Conservation (phyloP, 306 rosid genomes). For the Cucurbita argyrosperma region DNA sequence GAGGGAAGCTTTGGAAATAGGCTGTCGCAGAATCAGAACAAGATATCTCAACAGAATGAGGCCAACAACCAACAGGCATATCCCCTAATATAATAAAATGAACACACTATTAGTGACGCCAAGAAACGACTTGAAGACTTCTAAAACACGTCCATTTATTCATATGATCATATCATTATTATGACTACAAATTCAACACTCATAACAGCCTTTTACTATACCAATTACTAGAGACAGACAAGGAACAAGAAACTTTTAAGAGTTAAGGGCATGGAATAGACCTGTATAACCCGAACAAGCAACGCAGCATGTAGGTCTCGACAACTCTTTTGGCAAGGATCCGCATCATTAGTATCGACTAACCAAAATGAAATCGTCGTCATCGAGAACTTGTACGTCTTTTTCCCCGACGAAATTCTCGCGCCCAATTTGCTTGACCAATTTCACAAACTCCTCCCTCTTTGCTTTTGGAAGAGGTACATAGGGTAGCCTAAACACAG, state of each 20-base stretch:
- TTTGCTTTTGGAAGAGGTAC: constrained; percentile 69
- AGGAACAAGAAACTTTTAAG: not conserved
- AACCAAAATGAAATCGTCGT: constrained; percentile 45
- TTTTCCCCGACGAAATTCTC: constrained; percentile 70
- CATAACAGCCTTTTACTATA: not conserved
- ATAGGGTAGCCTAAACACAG: constrained; percentile 86
- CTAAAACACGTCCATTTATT: not conserved
- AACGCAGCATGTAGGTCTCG: not conserved
- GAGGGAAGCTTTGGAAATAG: not conserved
- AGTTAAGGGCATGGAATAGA: not conserved
- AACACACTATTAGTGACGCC: not conserved
- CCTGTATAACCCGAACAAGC: not conserved
- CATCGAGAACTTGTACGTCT: constrained; percentile 58
- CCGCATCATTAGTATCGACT: constrained; percentile 31
- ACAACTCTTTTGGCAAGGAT: not conserved
- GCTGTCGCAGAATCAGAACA: not conserved
- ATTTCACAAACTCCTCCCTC: constrained; percentile 52
- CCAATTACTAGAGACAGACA: not conserved
- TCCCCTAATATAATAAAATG: not conserved
- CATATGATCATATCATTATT: not conserved
- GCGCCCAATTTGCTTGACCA: constrained; percentile 67
- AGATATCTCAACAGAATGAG: not conserved
- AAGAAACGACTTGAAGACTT: not conserved
- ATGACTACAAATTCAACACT: not conserved
- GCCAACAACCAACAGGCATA: not conserved